A percentile compares a stretch with the other conserved stretches of the same genome.
These are phyloP conservation scores for Acrodontium crateriforme DNA, from an alignment of 2,329 filamentous ascomycete genomes.

Conservation along the genomic window DNA sequence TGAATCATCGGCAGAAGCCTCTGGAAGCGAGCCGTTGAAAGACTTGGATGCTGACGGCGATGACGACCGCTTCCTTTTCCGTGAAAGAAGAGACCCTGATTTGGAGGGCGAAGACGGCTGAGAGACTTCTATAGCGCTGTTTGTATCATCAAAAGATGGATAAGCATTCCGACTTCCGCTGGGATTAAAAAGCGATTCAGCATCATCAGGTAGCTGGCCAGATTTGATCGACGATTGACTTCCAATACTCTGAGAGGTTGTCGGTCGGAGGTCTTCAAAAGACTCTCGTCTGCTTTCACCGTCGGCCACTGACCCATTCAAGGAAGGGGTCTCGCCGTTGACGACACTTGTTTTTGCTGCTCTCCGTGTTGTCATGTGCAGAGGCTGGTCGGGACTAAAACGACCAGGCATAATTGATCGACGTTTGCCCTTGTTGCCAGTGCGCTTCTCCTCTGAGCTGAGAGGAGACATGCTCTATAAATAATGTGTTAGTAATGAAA, in stretches of 20 bases:
- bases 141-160: constrained; percentile 4
- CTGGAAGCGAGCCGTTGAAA: constrained; percentile 13
- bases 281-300: constrained; percentile 12
- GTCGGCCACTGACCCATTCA: constrained; percentile 14
- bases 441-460: too few relatives aligned
- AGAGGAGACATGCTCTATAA: too few relatives aligned
- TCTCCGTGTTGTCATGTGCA: constrained; percentile 36
- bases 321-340: constrained; percentile 10
- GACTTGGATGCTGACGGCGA: constrained; percentile 3
- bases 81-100: constrained; percentile 9
- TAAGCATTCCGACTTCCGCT: constrained; percentile 1
- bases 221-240: constrained; percentile 11
- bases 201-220: constrained; percentile 8
- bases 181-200: neutral
- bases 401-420: constrained; percentile 15
- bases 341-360: constrained; percentile 8
- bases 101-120: constrained; percentile 3
- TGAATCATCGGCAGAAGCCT: constrained; percentile 1
- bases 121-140: constrained; percentile 1
- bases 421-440: constrained; percentile 10
- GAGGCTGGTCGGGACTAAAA: constrained; percentile 33
- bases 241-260: constrained; percentile 13
- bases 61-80: constrained; percentile 16
- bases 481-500: too few relatives aligned
- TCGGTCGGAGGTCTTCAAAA: constrained; percentile 11